Conservation (phyloP, 75 land plant genomes). For the Sequoia sempervirens region DNA sequence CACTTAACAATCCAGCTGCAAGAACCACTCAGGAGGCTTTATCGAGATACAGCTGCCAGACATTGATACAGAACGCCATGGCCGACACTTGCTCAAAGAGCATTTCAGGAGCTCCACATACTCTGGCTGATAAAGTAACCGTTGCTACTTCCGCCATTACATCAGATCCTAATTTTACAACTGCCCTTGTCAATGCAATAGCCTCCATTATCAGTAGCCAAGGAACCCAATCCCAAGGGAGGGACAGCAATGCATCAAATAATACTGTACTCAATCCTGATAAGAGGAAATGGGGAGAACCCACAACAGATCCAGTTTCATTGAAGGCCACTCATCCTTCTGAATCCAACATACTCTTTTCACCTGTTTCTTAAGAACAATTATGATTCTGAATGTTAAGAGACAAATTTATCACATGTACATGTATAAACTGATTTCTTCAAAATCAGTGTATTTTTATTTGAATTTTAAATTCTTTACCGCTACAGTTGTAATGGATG, state of each 20-base stretch:
- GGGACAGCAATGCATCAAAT: background rate
- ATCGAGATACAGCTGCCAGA: background rate
- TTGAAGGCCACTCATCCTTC: background rate
- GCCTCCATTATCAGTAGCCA: constrained; percentile 31
- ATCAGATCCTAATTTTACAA: constrained; percentile 67
- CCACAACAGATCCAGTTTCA: background rate
- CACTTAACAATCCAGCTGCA: background rate
- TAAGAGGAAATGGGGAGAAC: background rate
- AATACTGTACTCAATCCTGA: background rate
- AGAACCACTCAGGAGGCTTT: background rate
- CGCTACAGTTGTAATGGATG: too few species aligned
- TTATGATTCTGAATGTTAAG: too few species aligned
- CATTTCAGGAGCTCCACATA: constrained; percentile 8
- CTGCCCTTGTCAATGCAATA: constrained; percentile 71
- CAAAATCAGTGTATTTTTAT: too few species aligned
- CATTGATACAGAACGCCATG: background rate
- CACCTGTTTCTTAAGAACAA: background rate
- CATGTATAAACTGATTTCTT: too few species aligned
- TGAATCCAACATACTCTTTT: background rate
- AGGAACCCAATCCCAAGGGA: background rate
- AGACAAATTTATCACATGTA: too few species aligned
- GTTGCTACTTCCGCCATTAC: constrained; percentile 32
- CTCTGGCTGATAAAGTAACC: constrained; percentile 24
- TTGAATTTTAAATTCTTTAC: too few species aligned
- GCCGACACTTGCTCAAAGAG: background rate